phyloP scores from a whole-genome alignment of 2,329 filamentous ascomycete species.

The Diplodia sapinea region DNA sequence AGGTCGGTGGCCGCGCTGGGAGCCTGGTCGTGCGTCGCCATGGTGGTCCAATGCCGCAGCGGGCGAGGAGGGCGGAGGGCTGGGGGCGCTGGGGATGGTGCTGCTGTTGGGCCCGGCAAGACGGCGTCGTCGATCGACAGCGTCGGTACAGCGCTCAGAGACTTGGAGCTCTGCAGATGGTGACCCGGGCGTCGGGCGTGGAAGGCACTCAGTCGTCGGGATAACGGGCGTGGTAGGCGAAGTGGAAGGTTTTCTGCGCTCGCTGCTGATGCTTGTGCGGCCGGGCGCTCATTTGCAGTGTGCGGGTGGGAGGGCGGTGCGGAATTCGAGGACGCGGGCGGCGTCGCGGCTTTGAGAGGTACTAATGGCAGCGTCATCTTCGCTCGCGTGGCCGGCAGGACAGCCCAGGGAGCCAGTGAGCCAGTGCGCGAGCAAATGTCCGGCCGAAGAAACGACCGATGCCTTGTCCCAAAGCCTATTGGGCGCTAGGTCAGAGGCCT shows the following conservation, averaged over 20 bases:
- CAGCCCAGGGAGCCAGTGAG: slow-evolving; percentile 1
- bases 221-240: slow-evolving; percentile 34
- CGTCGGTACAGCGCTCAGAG: slow-evolving; percentile 52
- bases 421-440: slow-evolving; percentile 28
- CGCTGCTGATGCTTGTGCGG: slow-evolving; percentile 25
- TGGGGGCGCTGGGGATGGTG: slow-evolving; percentile 32
- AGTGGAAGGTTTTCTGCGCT: slow-evolving; percentile 30
- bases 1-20: slow-evolving; percentile 58
- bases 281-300: slow-evolving; percentile 28
- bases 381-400: slow-evolving; percentile 17
- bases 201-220: slow-evolving; percentile 38
- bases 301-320: slow-evolving; percentile 26
- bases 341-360: slow-evolving; percentile 26
- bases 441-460: slow-evolving; percentile 19
- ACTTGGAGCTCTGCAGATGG: slow-evolving; percentile 43
- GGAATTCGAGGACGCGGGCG: slow-evolving; percentile 23
- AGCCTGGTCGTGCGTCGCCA: slow-evolving; percentile 50
- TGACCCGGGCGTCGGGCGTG: slow-evolving; percentile 32
- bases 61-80: slow-evolving; percentile 25
- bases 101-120: slow-evolving; percentile 30
- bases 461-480: slow-evolving; percentile 11
- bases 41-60: slow-evolving; percentile 32
- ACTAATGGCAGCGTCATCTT: slow-evolving; percentile 29
- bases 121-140: slow-evolving; percentile 42
- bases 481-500: slow-evolving; percentile 22